These are phyloP conservation scores for Entoloma clypeatum DNA, from an alignment of 1,284 basidiomycete species.

Conservation along the genomic window DNA sequence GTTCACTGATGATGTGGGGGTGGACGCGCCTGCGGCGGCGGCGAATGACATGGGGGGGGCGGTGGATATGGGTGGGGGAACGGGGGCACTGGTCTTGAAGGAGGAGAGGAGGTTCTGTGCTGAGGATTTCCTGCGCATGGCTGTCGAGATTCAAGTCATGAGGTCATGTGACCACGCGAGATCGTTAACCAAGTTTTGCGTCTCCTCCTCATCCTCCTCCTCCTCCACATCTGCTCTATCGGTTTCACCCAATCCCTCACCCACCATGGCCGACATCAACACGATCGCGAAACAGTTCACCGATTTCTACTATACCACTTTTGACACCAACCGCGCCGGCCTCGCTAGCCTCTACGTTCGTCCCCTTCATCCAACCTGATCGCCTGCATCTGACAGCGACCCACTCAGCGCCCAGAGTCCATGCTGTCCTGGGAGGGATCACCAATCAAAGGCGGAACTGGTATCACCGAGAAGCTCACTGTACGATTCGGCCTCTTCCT, in stretches of 20 bases:
- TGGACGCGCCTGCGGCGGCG: conserved; percentile 30
- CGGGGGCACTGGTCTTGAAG: conserved; percentile 46
- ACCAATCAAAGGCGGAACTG: conserved; percentile 54
- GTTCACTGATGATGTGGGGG: conserved; percentile 46
- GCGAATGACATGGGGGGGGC: conserved; percentile 31
- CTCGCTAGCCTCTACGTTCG: conserved; percentile 73
- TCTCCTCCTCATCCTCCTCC: conserved; percentile 17
- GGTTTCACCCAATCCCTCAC: conserved; percentile 7
- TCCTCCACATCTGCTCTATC: conserved; percentile 13
- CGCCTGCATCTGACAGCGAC: conserved; percentile 22
- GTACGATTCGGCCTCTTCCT: conserved; percentile 52
- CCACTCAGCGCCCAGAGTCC: conserved; percentile 68
- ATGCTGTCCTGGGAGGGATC: conserved; percentile 88
- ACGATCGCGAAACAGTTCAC: conserved; percentile 64
- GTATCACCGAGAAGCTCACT: conserved; percentile 79
- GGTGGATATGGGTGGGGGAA: conserved; percentile 30
- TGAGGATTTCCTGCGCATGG: conserved; percentile 79
- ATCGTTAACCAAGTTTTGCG: background rate
- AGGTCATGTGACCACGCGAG: background rate
- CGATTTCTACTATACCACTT: conserved; percentile 72
- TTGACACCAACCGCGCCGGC: conserved; percentile 55
- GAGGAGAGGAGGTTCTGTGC: conserved; percentile 78
- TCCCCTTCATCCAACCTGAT: conserved; percentile 28
- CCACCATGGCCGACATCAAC: conserved; percentile 69
- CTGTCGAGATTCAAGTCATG: conserved; percentile 31